Conservation (phyloP, 2,329 filamentous ascomycete genomes). For the Huntiella savannae region DNA sequence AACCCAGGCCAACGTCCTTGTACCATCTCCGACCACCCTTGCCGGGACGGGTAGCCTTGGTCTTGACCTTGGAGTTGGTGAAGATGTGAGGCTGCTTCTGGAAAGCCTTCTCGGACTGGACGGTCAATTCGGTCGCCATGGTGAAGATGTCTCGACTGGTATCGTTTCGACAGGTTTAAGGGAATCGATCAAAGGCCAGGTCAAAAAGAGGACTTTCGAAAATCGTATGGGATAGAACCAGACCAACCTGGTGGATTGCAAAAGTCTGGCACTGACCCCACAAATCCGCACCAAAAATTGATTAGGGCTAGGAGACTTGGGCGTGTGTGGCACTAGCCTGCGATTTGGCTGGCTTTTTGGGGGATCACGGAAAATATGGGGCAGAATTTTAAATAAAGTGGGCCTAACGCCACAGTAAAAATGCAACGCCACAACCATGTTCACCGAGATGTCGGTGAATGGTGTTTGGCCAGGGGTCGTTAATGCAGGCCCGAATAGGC, state of each 20-base stretch:
- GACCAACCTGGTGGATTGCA: constrained; percentile 9
- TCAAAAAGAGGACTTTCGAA: constrained; percentile 10
- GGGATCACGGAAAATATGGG: no score
- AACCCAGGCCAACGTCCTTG: constrained; percentile 98
- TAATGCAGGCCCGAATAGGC: no score
- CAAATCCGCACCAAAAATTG: constrained; percentile 11
- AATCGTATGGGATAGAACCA: constrained; percentile 7
- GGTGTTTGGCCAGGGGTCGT: no score
- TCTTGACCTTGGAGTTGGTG: constrained; percentile 88
- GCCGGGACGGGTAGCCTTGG: constrained; percentile 66
- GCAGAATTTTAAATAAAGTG: no score
- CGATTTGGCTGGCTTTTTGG: no score
- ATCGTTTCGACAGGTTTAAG: constrained; percentile 11
- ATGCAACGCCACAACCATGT: not conserved
- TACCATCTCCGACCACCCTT: constrained; percentile 90
- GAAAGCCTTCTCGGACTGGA: constrained; percentile 99
- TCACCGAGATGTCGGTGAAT: no score
- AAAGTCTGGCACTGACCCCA: constrained; percentile 11
- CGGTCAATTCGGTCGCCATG: constrained; percentile 97
- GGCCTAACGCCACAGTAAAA: not conserved
- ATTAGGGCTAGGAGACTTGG: constrained; percentile 12
- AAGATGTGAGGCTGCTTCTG: constrained; percentile 99
- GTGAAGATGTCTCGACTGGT: constrained; percentile 18
- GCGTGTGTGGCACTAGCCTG: constrained; percentile 8
- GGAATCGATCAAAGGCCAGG: constrained; percentile 8